phyloP scores from a whole-genome alignment of 2,329 filamentous ascomycete genomes.

The Teratosphaeria zuluensis region DNA sequence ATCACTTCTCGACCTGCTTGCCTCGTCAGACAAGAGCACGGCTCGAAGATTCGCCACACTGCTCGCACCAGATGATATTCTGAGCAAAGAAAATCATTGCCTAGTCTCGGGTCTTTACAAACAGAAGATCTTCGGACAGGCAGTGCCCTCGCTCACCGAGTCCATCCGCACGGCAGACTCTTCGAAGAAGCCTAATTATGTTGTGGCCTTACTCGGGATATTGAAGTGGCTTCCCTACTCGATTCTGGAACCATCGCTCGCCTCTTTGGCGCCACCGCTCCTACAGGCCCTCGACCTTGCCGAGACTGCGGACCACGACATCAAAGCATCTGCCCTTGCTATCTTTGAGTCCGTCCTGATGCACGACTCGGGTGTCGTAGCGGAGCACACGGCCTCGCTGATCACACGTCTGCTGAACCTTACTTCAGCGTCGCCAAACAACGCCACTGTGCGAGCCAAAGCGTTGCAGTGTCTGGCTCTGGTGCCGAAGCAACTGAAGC shows the following conservation, averaged over 20 bases:
- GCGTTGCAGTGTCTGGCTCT: slow-evolving; percentile 40
- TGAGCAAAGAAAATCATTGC: slow-evolving; percentile 52
- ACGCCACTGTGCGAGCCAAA: slow-evolving; percentile 36
- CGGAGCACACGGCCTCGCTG: slow-evolving; percentile 48
- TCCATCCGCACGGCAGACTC: slow-evolving; percentile 39
- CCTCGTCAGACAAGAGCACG: slow-evolving; percentile 31
- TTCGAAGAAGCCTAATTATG: slow-evolving; percentile 48
- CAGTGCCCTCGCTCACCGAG: slow-evolving; percentile 46
- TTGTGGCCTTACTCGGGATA: slow-evolving; percentile 54
- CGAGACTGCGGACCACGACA: slow-evolving; percentile 35
- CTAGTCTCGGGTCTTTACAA: slow-evolving; percentile 52
- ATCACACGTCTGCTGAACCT: slow-evolving; percentile 47
- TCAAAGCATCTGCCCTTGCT: slow-evolving; percentile 52
- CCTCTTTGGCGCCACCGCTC: slow-evolving; percentile 49
- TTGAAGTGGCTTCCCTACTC: slow-evolving; percentile 50
- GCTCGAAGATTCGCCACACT: slow-evolving; percentile 51
- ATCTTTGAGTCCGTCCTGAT: slow-evolving; percentile 50
- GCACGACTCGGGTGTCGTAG: slow-evolving; percentile 44
- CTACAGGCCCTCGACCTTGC: slow-evolving; percentile 50
- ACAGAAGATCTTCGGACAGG: slow-evolving; percentile 53
- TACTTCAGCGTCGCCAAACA: slow-evolving; percentile 21
- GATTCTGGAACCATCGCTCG: slow-evolving; percentile 50
- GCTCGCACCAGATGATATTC: slow-evolving; percentile 50
- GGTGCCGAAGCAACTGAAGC: slow-evolving; percentile 38
- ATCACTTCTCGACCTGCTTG: slow-evolving; percentile 41